These are phyloP conservation scores for Periglandula ipomoeae DNA, from an alignment of 2,329 filamentous ascomycete species.

Conservation along the genomic window DNA sequence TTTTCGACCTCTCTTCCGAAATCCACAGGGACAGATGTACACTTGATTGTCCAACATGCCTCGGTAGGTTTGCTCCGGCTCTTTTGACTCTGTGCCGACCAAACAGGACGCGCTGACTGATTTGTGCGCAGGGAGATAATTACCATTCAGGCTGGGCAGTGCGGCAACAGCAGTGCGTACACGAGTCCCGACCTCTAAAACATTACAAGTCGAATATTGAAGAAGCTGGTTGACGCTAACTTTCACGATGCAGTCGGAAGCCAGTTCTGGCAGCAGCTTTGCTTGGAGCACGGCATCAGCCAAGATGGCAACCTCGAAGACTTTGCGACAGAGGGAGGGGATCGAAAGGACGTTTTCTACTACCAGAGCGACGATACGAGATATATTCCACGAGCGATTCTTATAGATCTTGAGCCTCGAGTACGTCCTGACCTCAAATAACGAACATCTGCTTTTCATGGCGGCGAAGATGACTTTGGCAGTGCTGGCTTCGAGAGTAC, in stretches of 20 bases:
- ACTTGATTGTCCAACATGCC: conserved; percentile 15
- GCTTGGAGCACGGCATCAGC: conserved; percentile 95
- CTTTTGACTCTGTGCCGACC: no score
- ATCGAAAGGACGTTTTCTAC: conserved; percentile 98
- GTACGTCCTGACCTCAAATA: conserved; percentile 33
- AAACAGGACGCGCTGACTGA: neutral
- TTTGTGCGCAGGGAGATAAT: conserved; percentile 75
- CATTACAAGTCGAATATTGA: neutral
- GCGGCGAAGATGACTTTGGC: neutral
- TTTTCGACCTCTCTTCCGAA: neutral
- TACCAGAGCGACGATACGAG: conserved; percentile 98
- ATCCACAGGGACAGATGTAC: neutral
- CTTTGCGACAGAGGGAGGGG: conserved; percentile 93
- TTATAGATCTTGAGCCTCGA: conserved; percentile 89
- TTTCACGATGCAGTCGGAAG: conserved; percentile 60
- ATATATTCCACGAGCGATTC: conserved; percentile 92
- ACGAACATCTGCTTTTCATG: neutral
- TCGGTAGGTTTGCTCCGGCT: conserved; percentile 12
- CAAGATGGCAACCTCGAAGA: conserved; percentile 96
- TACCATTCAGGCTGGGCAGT: conserved; percentile 97
- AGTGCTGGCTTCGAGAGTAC: neutral
- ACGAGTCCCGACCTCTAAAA: neutral
- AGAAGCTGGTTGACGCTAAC: neutral
- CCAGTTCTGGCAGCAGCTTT: conserved; percentile 98
- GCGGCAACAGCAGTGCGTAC: conserved; percentile 93